Evolutionary conservation across 371 early-diverging fungal species (phyloP).

Genomic region (Mucor velutinosus): DNA sequence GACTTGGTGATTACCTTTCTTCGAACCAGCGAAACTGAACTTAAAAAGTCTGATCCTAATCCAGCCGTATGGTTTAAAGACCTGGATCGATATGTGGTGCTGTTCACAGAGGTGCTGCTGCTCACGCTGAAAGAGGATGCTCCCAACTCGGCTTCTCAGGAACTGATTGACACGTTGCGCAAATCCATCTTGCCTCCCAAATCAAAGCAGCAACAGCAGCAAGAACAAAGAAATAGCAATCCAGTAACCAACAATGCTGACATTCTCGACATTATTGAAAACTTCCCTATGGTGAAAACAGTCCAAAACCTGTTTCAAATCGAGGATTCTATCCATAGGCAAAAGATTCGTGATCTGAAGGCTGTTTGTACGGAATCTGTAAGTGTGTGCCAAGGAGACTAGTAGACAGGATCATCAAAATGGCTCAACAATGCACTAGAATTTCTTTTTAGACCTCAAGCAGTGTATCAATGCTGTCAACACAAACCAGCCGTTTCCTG

Average conservation of each 20-base stretch:
- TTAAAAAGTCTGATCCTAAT: constrained; percentile 36
- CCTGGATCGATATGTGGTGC: constrained; percentile 33
- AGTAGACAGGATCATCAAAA: not conserved
- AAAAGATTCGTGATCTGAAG: constrained; percentile 44
- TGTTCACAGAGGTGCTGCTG: constrained; percentile 36
- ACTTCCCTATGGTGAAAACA: constrained; percentile 45
- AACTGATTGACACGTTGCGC: constrained; percentile 31
- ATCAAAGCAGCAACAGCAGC: constrained; percentile 23
- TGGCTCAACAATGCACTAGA: constrained; percentile 20
- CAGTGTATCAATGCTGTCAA: constrained; percentile 52
- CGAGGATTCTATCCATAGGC: constrained; percentile 36
- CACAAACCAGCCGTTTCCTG: constrained; percentile 51
- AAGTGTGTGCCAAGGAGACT: constrained; percentile 4
- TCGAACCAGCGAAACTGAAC: constrained; percentile 36
- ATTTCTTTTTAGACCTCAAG: constrained; percentile 47
- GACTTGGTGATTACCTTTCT: constrained; percentile 40
- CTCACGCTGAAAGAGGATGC: constrained; percentile 39
- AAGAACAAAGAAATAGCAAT: constrained; percentile 14
- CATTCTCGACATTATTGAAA: constrained; percentile 41
- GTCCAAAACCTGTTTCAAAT: constrained; percentile 50
- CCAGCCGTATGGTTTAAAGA: constrained; percentile 42
- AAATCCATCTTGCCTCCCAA: constrained; percentile 32
- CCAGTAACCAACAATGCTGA: constrained; percentile 15
- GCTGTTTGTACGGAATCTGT: constrained; percentile 51
- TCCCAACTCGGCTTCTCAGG: constrained; percentile 33